Base-by-base conservation (phyloP, 345 rosid species). In the Lenwebbia sp. region DNA sequence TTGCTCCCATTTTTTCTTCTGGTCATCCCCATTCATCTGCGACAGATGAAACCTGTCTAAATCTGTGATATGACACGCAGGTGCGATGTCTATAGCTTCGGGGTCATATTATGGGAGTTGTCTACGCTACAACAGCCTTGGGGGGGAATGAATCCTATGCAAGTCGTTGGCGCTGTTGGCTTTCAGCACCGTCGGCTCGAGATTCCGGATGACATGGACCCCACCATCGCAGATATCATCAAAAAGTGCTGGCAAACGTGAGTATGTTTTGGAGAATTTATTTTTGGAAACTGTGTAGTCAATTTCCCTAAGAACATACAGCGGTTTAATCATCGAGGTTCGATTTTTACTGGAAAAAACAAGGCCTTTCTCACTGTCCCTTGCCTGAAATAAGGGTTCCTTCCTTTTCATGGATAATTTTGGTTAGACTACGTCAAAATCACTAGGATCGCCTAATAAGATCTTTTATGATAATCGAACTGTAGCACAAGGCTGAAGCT, bases 61-160 rank as follows among this genome's bases (percentile, higher is more conserved):
- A 47, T 30, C 76, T 26, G 83, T 53, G 83, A 84, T 85, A 81
- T 44, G 54, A 76, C 26, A 82, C 86, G 88, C 92, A 97, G 98
- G 97, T 95, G 96, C 51, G 99, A 97, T 91, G 99, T 97, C 54
- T 97, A 93, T 89, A 94, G 98, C 90, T 97, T 88, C 81, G 99
- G 99, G 84, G 98, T 97, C 83, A 97, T 97, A 82, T 89, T 96
- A n/a, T 97, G 98, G 99, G 99, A 97, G 91, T 92, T 97, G 28
- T 92, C 86, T 83, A 97, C 98, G 3, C 53, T 97, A 85, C 94
- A 89, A 85, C 98, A 95, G 83, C 99, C 99, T 65, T 97, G 99
- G 99, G 94, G 97, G 17, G 98, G 98, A 90, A 96, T 97, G 99
- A 97, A 97, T 87, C 96, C 99, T 21, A 97, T 97, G 98, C 98